Evolutionary conservation across 169 alveolate species (phyloP), one percentile per base, ranked within the genome.

Genomic region (Eimeria acervulina): DNA sequence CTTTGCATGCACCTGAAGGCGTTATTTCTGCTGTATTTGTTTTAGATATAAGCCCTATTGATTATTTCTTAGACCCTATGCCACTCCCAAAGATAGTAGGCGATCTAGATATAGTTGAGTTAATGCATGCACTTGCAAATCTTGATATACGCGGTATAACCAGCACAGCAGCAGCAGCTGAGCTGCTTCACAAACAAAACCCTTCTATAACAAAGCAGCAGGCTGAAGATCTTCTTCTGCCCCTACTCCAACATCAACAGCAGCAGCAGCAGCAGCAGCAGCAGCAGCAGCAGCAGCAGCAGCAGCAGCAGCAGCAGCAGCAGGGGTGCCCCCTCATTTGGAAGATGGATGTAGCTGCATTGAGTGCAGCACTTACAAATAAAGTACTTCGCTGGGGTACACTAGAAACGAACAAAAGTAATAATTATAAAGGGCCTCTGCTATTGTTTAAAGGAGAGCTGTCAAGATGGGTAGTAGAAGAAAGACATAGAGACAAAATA

Each of bases 281-380:
- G 76, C 76, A 63, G 76, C 76, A 63, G 76, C 74, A 63, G 74
- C 74, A 63, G 74, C 76, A 63, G 76, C 33, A 63, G 76, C 33
- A 63, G 76, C 76, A 26, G 76, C 38, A 1, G 5, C 33, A 44
- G 89, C 15, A 44, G 26, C 26, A 33, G 15, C 36, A 2, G 7
- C 66, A 19, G 89, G 89, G 63, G 59, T 13, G 63, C 31, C 66
- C 59, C 59, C 23, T 78, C 38, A 19, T 13, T 8, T 78, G 89
- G 89, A 38, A 31, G 12, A 40, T 78, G 63, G 89, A 33, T 2
- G 28, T 40, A 55, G 19, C 17, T 7, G 33, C 40, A 59, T n/a
- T 78, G 38, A 44, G 66, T 55, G 1, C 12, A 13, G 89, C 89
- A 19, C 63, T 78, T 5, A 19, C 33, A 17, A 33, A 63, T 31